Conservation (phyloP, 805 yeast species). For the Candida ovalis region DNA sequence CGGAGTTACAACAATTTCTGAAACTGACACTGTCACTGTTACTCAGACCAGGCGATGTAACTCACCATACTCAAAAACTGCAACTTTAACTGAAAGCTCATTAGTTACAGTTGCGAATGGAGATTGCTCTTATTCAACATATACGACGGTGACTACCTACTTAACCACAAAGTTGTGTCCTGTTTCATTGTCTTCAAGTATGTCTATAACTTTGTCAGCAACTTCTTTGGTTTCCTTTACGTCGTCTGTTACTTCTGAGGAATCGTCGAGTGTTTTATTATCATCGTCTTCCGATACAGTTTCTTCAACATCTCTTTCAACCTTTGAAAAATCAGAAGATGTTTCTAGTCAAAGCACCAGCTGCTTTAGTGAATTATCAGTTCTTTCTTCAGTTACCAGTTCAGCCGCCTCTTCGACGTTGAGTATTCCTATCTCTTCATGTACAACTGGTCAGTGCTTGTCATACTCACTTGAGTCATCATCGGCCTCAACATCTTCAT, state of each 20-base stretch:
- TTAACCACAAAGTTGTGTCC: slow-evolving; percentile 4
- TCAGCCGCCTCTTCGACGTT: not conserved
- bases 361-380: too few relatives aligned
- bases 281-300: slow-evolving; percentile 2
- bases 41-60: slow-evolving; percentile 15
- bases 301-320: slow-evolving; percentile 1
- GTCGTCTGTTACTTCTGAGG: slow-evolving; percentile 3
- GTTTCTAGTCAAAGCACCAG: too few relatives aligned
- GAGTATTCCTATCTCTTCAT: too few relatives aligned
- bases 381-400: too few relatives aligned
- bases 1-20: slow-evolving; percentile 7
- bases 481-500: not conserved
- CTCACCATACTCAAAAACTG: slow-evolving; percentile 14
- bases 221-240: not conserved
- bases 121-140: not conserved
- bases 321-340: too few relatives aligned
- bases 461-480: not conserved
- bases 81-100: slow-evolving; percentile 4
- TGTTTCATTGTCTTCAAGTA: not conserved
- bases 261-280: slow-evolving; percentile 1
- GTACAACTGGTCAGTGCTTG: too few relatives aligned
- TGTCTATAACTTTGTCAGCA: not conserved
- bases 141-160: slow-evolving; percentile 2
- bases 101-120: slow-evolving; percentile 6
- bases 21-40: slow-evolving; percentile 1